phyloP scores from a whole-genome alignment of 768 basidiomycete genomes.

The Boletus rex-veris region DNA sequence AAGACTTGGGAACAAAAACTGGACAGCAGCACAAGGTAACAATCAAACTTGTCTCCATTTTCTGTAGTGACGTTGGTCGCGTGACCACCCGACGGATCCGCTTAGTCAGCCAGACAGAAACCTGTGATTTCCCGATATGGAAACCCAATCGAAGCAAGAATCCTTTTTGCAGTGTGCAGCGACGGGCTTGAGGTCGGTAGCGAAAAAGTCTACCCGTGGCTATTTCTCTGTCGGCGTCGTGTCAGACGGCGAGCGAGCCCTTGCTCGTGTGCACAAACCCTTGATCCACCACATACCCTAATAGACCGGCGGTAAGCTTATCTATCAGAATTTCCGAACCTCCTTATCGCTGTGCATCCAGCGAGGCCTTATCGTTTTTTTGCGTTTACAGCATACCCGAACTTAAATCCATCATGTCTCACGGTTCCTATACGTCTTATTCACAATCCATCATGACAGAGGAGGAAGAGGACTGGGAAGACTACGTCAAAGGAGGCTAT shows the following conservation, averaged over 20 bases:
- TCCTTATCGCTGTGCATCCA: slow-evolving; percentile 30
- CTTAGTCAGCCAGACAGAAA: slow-evolving; percentile 24
- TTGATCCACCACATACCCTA: slow-evolving; percentile 21
- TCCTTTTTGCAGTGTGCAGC: slow-evolving; percentile 5
- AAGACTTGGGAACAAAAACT: background rate
- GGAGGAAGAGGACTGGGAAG: slow-evolving; percentile 93
- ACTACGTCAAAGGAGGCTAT: slow-evolving; percentile 79
- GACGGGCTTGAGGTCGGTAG: background rate
- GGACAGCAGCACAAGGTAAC: too few species aligned
- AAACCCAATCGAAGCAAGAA: background rate
- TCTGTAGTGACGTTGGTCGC: slow-evolving; percentile 5
- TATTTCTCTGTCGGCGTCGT: background rate
- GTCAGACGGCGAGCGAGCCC: background rate
- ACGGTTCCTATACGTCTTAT: slow-evolving; percentile 71
- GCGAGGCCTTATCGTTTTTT: slow-evolving; percentile 28
- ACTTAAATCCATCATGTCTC: slow-evolving; percentile 49
- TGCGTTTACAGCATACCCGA: slow-evolving; percentile 34
- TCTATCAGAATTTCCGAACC: slow-evolving; percentile 25
- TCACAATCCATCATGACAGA: slow-evolving; percentile 80
- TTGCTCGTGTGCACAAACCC: background rate
- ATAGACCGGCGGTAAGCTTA: slow-evolving; percentile 29
- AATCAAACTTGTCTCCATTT: too few species aligned
- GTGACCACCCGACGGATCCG: slow-evolving; percentile 7
- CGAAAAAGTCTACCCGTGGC: background rate
- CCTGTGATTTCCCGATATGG: slow-evolving; percentile 18